Conservation (phyloP, 805 yeast genomes). For the Monosporozyma yasuniensis region DNA sequence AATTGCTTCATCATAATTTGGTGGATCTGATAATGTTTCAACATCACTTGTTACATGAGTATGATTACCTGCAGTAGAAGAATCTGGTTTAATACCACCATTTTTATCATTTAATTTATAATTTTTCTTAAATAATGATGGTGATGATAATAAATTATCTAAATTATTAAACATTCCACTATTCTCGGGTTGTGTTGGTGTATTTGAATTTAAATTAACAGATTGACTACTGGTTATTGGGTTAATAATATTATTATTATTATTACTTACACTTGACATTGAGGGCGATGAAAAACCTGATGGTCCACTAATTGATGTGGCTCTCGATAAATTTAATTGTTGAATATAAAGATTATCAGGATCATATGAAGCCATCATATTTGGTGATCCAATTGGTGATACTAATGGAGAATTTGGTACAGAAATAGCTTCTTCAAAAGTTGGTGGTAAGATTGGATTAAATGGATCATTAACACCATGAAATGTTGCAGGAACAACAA, state of each 20-base stretch:
- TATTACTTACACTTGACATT: neutral
- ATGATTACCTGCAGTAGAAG: neutral
- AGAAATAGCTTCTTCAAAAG: conserved; percentile 53
- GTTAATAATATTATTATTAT: neutral
- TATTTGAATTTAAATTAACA: neutral
- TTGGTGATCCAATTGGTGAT: conserved; percentile 19
- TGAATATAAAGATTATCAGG: conserved; percentile 16
- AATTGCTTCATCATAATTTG: conserved; percentile 24
- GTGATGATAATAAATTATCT: conserved; percentile 13
- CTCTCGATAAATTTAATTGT: conserved; percentile 17
- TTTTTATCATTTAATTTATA: neutral
- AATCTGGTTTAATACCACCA: neutral
- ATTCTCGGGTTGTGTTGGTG: conserved; percentile 1
- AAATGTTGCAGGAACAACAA: conserved; percentile 11
- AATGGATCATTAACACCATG: conserved; percentile 3
- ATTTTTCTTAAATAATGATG: conserved; percentile 5
- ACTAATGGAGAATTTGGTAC: conserved; percentile 38
- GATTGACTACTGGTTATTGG: neutral
- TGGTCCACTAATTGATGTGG: conserved; percentile 17
- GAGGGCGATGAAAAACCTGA: neutral
- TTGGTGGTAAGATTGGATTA: conserved; percentile 34
- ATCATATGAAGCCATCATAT: conserved; percentile 8
- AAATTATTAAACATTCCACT: conserved; percentile 13
- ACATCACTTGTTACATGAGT: neutral
- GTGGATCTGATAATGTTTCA: conserved; percentile 22